Evolutionary conservation across 1,284 basidiomycete genomes (phyloP).

Genomic region (Phylloporus sp.): DNA sequence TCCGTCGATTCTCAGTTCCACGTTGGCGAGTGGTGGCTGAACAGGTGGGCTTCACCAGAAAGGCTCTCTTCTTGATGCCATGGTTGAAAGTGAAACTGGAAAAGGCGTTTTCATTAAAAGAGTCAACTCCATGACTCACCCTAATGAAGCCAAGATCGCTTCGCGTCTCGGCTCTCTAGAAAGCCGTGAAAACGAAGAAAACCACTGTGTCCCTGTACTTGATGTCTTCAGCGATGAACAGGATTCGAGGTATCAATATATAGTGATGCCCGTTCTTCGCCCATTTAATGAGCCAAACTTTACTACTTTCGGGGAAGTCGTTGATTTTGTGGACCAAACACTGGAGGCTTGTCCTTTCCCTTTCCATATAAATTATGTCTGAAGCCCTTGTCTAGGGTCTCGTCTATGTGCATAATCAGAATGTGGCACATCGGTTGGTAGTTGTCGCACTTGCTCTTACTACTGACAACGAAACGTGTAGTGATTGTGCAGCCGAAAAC

Average conservation of each 20-base stretch:
- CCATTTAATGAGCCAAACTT: not conserved
- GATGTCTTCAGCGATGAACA: not conserved
- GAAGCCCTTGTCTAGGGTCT: not conserved
- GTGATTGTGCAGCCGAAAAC: not conserved
- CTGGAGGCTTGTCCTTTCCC: not conserved
- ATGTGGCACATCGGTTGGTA: not conserved
- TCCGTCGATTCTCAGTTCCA: not conserved
- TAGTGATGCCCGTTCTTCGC: not conserved
- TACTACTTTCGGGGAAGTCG: not conserved
- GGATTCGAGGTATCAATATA: not conserved
- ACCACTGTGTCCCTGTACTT: not conserved
- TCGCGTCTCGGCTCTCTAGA: not conserved
- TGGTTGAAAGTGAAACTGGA: not conserved
- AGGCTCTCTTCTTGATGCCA: not conserved
- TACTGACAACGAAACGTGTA: not conserved
- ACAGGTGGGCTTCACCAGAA: not conserved
- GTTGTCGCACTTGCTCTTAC: not conserved
- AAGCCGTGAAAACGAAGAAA: not conserved
- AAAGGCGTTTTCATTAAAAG: not conserved
- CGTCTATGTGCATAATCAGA: not conserved
- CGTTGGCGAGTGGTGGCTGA: not conserved
- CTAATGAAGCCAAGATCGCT: not conserved
- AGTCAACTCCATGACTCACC: not conserved
- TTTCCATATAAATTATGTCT: not conserved
- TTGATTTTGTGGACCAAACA: not conserved